These are phyloP conservation scores for Fusarium tanahbumbuense DNA, from an alignment of 2,329 filamentous ascomycete species.

Conservation along the genomic window DNA sequence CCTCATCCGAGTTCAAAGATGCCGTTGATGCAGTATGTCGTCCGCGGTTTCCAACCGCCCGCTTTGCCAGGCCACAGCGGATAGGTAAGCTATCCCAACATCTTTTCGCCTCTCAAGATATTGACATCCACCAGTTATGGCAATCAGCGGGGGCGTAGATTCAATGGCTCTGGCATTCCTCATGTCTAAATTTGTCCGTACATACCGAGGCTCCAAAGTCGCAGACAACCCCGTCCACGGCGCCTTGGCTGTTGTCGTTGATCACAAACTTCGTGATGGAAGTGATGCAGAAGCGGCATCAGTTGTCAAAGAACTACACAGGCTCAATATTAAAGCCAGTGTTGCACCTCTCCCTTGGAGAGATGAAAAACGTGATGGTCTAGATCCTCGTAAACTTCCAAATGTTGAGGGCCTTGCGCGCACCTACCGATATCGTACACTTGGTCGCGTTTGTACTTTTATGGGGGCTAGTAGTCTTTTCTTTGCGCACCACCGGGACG, in stretches of 20 bases:
- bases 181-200: slow-evolving; percentile 62
- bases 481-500: slow-evolving; percentile 88
- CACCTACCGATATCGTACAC: slow-evolving; percentile 74
- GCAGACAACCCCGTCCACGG: slow-evolving; percentile 58
- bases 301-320: slow-evolving; percentile 56
- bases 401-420: slow-evolving; percentile 85
- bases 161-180: slow-evolving; percentile 95
- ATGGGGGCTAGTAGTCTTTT: slow-evolving; percentile 70
- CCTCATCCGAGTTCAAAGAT: slow-evolving; percentile 55
- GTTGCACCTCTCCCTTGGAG: slow-evolving; percentile 61
- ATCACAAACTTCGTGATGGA: slow-evolving; percentile 67
- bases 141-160: slow-evolving; percentile 92
- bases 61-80: slow-evolving; percentile 50
- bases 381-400: slow-evolving; percentile 55
- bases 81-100: slow-evolving; percentile 54
- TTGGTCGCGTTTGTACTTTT: slow-evolving; percentile 71
- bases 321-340: slow-evolving; percentile 51
- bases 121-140: slow-evolving; percentile 66
- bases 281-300: slow-evolving; percentile 64
- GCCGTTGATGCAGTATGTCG: slow-evolving; percentile 62
- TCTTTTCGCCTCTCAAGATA: neutral
- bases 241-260: slow-evolving; percentile 63
- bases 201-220: slow-evolving; percentile 53
- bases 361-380: slow-evolving; percentile 44
- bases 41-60: slow-evolving; percentile 61